These are phyloP conservation scores for Lolium multiflorum DNA, from an alignment of 176 grass and related monocot species.

Conservation along the genomic window DNA sequence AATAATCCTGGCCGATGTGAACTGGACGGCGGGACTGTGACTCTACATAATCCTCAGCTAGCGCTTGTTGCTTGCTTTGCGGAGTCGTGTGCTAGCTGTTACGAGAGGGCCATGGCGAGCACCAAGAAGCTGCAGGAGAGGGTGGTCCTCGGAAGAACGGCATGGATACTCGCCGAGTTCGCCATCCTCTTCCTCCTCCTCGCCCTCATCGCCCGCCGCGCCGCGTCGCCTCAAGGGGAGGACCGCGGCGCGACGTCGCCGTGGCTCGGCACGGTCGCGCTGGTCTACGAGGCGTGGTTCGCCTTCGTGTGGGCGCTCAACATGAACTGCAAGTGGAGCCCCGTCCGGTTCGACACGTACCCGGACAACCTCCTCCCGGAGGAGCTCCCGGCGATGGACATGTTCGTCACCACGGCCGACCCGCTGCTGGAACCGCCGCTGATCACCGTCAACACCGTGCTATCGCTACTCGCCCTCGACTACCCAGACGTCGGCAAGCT, in stretches of 20 bases:
- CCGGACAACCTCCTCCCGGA: constrained; percentile 38
- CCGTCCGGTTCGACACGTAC: constrained; percentile 34
- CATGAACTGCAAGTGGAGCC: constrained; percentile 55
- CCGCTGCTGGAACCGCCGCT: constrained; percentile 54
- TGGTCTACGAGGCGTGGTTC: constrained; percentile 59
- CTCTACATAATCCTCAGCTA: neutral
- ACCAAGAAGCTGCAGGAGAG: constrained; percentile 47
- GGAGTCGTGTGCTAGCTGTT: neutral
- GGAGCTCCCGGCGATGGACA: constrained; percentile 59
- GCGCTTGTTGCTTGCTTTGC: neutral
- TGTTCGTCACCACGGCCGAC: constrained; percentile 72
- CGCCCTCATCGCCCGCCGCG: constrained; percentile 21
- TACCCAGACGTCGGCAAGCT: constrained; percentile 55
- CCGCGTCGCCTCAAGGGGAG: neutral
- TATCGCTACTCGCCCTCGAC: constrained; percentile 64
- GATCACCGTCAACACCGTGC: constrained; percentile 66
- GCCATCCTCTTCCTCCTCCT: constrained; percentile 47
- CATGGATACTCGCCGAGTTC: constrained; percentile 39
- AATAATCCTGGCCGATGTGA: neutral
- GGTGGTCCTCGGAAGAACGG: neutral
- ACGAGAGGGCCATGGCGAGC: neutral
- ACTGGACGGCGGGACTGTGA: neutral
- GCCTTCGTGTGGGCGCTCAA: constrained; percentile 47
- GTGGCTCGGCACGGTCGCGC: constrained; percentile 42
- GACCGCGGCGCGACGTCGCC: neutral